Evolutionary conservation across 495 filamentous ascomycete species (phyloP).

Genomic region (Hypoxylon fragiforme): DNA sequence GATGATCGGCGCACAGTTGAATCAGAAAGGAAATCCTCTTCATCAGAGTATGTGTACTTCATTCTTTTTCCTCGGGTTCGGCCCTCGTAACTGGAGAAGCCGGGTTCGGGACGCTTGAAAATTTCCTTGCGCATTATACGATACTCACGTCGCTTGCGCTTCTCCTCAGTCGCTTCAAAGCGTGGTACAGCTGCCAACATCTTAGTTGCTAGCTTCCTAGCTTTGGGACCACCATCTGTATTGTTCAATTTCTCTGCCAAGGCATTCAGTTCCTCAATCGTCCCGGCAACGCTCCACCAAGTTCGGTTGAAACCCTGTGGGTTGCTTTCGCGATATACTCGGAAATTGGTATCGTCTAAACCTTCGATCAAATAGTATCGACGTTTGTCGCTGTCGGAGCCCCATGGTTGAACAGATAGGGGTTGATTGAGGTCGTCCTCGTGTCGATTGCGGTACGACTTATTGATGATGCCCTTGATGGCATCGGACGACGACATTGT

Average conservation of each 20-base stretch:
- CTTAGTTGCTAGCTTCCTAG: constrained; percentile 71
- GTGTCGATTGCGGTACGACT: constrained; percentile 86
- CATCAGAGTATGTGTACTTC: constrained; percentile 93
- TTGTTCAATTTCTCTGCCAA: constrained; percentile 73
- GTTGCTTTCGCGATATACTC: constrained; percentile 94
- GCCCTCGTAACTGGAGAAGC: constrained; percentile 93
- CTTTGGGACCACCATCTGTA: constrained; percentile 76
- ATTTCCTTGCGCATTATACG: constrained; percentile 81
- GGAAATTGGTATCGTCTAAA: constrained; percentile 88
- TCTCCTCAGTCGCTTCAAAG: constrained; percentile 97
- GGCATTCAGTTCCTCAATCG: constrained; percentile 78
- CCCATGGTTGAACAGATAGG: constrained; percentile 93
- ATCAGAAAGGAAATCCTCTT: constrained; percentile 76
- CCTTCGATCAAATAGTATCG: constrained; percentile 94
- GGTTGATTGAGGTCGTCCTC: constrained; percentile 93
- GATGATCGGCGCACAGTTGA: constrained; percentile 69
- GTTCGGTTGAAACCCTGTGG: constrained; percentile 72
- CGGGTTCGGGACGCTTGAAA: constrained; percentile 85
- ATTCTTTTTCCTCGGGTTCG: constrained; percentile 93
- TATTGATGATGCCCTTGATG: constrained; percentile 75
- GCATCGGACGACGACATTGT: constrained; percentile 86
- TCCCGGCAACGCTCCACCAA: constrained; percentile 92
- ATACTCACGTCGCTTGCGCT: constrained; percentile 91
- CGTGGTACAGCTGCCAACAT: constrained; percentile 82
- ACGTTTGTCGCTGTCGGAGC: constrained; percentile 84